Evolutionary conservation across 768 basidiomycete species (phyloP).

Genomic region (Boletus huronensis): DNA sequence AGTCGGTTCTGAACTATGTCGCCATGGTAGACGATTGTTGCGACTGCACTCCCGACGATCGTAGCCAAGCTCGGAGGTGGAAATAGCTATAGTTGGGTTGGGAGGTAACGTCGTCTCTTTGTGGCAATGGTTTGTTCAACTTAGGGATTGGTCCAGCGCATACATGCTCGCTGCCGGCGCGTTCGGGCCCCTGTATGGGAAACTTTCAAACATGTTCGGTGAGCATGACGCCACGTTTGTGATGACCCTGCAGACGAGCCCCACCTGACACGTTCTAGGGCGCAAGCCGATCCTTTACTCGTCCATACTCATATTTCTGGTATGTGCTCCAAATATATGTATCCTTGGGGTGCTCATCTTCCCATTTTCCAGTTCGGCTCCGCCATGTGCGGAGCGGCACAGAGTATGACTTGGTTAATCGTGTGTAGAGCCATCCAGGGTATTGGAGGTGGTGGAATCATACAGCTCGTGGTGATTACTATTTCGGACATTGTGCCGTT

Average conservation of each 20-base stretch:
- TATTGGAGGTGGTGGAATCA: slow-evolving; percentile 77
- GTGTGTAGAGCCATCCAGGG: slow-evolving; percentile 77
- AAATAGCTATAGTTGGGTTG: slow-evolving; percentile 68
- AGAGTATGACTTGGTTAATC: slow-evolving; percentile 75
- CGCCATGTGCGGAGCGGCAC: slow-evolving; percentile 77
- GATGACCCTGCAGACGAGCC: slow-evolving; percentile 14
- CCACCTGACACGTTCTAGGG: slow-evolving; percentile 34
- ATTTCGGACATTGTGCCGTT: slow-evolving; percentile 82
- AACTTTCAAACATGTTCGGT: slow-evolving; percentile 62
- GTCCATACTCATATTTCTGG: slow-evolving; percentile 65
- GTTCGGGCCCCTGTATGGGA: slow-evolving; percentile 73
- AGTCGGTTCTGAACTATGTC: not conserved
- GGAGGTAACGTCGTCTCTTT: slow-evolving; percentile 42
- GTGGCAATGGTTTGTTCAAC: not conserved
- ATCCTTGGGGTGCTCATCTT: not conserved
- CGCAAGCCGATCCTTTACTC: slow-evolving; percentile 70
- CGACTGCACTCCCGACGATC: slow-evolving; percentile 76
- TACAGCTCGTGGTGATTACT: slow-evolving; percentile 74
- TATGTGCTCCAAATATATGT: slow-evolving; percentile 27
- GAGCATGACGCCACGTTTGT: not conserved
- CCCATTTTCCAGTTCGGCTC: slow-evolving; percentile 57
- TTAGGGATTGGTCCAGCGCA: slow-evolving; percentile 42
- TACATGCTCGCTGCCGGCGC: slow-evolving; percentile 70
- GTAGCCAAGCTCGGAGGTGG: slow-evolving; percentile 62
- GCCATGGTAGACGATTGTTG: slow-evolving; percentile 54